Evolutionary conservation across 2,329 filamentous ascomycete genomes (phyloP), one percentile per base, ranked within the genome.

Genomic region (Zarea fungicola): DNA sequence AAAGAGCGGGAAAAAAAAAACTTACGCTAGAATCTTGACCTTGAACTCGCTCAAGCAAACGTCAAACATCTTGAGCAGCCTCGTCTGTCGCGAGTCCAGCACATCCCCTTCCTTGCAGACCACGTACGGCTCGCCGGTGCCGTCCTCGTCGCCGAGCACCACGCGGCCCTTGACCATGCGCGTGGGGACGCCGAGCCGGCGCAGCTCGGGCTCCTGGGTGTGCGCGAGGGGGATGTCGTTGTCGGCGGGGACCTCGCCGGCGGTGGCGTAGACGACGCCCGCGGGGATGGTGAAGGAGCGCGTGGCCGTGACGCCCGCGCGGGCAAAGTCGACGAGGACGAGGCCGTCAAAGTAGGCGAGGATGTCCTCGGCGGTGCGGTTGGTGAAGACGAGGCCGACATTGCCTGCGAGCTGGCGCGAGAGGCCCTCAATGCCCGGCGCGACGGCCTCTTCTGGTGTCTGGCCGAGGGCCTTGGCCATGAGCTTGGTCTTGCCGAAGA

Each of bases 401-500:
- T 87, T 85, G 62, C 93, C 93, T 58, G 77, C 71, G 44, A 97
- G 76, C 74, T 88, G 80, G 39, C 74, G 73, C 18, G 79, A 72
- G 51, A 96, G 81, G 54, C 73, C 71, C 65, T 88, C 76, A 61
- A 93, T 81, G 64, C 89, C 88, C 37, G 87, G 81, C 58, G 89
- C 87, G 69, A 87, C 80, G 71, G 91, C 89, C 61, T 89, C 86
- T 62, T 87, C 85, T 57, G 83, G 77, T 47, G 77, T 84, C 56
- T 80, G 80, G 64, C 93, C 93, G 22, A 99, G 85, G 50, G 93
- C 91, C 72, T 93, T 92, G 60, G 88, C 84, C 90, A 97, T 97
- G 68, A 99, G 91, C 74, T 97, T 97, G 52, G 92, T 97, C 76
- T 97, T 99, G 73, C 92, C 93, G 71, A 96, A 97, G 82, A 97